Conservation (phyloP, 371 early-diverging fungal species). For the Mucor racemosus region DNA sequence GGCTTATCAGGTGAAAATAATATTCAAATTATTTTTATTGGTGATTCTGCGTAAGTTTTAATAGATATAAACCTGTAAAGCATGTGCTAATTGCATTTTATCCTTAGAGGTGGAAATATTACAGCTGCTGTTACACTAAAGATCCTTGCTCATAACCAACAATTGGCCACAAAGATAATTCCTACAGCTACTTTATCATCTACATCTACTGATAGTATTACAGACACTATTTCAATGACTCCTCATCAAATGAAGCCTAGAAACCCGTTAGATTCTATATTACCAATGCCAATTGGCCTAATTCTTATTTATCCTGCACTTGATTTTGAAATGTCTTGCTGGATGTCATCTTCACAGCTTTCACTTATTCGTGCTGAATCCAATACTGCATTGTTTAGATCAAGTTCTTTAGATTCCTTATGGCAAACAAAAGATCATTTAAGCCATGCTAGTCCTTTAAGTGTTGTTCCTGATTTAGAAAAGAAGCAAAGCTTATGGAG, state of each 20-base stretch:
- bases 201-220: not conserved
- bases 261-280: not conserved
- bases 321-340: conserved; percentile 87
- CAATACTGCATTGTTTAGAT: conserved; percentile 56
- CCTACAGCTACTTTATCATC: not conserved
- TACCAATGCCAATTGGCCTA: conserved; percentile 63
- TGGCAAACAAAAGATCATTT: conserved; percentile 63
- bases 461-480: conserved; percentile 58
- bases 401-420: conserved; percentile 58
- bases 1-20: conserved; percentile 66
- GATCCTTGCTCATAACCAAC: conserved; percentile 60
- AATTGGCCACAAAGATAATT: conserved; percentile 39
- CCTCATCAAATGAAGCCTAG: not conserved
- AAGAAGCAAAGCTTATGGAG: conserved; percentile 41
- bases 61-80: not conserved
- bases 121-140: conserved; percentile 72
- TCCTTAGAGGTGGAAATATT: conserved; percentile 78
- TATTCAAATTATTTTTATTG: conserved; percentile 71
- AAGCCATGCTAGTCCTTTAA: conserved; percentile 60
- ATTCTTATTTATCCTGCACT: conserved; percentile 90
- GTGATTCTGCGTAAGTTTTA: conserved; percentile 90
- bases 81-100: not conserved
- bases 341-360: conserved; percentile 81
- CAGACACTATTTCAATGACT: not conserved
- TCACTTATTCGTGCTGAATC: conserved; percentile 56